A percentile compares a stretch with the other conserved stretches of the same genome.
Conservation (phyloP, 768 basidiomycete species). For the Saitozyma podzolica region DNA sequence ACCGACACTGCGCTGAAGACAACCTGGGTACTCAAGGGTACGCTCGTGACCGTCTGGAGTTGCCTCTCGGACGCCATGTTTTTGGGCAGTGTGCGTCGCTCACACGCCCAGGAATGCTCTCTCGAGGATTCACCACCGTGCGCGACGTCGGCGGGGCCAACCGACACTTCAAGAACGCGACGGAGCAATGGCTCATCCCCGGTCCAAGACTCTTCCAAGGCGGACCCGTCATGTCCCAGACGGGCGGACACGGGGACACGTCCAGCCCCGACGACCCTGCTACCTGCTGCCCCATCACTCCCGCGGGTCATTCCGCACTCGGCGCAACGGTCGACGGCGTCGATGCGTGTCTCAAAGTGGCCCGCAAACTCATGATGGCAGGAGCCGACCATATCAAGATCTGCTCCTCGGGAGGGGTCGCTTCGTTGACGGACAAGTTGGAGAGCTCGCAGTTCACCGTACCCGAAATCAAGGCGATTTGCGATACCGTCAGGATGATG, state of each 20-base stretch:
- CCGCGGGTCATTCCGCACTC: background rate
- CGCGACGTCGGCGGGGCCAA: conserved; percentile 30
- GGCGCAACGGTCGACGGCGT: conserved; percentile 21
- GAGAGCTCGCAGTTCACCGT: conserved; percentile 32
- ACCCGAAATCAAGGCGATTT: conserved; percentile 31
- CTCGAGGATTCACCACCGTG: conserved; percentile 28
- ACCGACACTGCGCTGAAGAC: conserved; percentile 21
- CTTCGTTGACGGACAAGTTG: conserved; percentile 22
- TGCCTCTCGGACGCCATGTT: background rate
- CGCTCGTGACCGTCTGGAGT: no score
- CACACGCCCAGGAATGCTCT: conserved; percentile 23
- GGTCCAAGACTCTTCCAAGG: conserved; percentile 34
- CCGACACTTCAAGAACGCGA: conserved; percentile 23
- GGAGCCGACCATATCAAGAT: conserved; percentile 37
- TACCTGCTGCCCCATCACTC: conserved; percentile 10
- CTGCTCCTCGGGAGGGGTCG: conserved; percentile 27
- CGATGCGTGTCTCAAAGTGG: conserved; percentile 24
- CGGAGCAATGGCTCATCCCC: conserved; percentile 29
- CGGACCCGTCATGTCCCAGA: conserved; percentile 26
- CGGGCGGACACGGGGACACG: conserved; percentile 19
- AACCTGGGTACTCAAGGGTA: conserved; percentile 25
- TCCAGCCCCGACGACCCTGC: conserved; percentile 6
- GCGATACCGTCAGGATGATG: conserved; percentile 28
- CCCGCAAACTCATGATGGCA: conserved; percentile 25
- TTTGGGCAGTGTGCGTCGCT: background rate